Base-by-base conservation (phyloP, 2,329 filamentous ascomycete genomes). In the Camillea tinctor region DNA sequence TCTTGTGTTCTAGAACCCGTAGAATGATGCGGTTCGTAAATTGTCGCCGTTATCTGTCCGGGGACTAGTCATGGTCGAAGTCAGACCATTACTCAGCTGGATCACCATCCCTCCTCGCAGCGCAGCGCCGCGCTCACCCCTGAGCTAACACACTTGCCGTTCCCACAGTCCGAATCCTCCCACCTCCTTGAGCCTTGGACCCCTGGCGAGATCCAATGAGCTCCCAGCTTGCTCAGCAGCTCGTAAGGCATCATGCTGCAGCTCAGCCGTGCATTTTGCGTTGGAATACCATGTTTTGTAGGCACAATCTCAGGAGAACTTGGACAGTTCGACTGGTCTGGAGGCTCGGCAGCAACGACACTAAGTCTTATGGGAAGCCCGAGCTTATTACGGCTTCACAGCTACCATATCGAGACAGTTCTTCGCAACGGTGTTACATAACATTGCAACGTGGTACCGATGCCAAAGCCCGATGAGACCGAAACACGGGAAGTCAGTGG, bases 221-320 rank as follows among this genome's bases (percentile, higher is more conserved):
- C 23, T 55, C 2, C 23, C 15, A 53, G 63, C 63, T 70, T 67
- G 54, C 67, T 69, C 64, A 69, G 64, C 68, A 66, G 59, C 64
- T 67, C 64, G 64, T 68, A 67, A 70, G 66, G 63, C 52, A 48
- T 61, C 62, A 60, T 60, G 62, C 62, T 69, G 65, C 64, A 68
- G 60, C 65, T 64, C 64, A 69, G 61, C 63, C 62, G 60, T 65
- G 36, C 6, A 44, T 44, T 44, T 44, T 4, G 17, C 36, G 36
- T 44, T n/a, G 13, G 17, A 15, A 44, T n/a, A 11, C 36, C 36
- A 15, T 44, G 13, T 44, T 44, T 44, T 44, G 36, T n/a, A 44
- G 36, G 17, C 36, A 44, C 11, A 44, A 6, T 2, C 52, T 22
- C 50, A 8, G 20, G 23, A 63, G 53, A 44, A 50, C 21, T 56